Base-by-base conservation (phyloP, 495 filamentous ascomycete genomes). In the Chaetomium fimeti region DNA sequence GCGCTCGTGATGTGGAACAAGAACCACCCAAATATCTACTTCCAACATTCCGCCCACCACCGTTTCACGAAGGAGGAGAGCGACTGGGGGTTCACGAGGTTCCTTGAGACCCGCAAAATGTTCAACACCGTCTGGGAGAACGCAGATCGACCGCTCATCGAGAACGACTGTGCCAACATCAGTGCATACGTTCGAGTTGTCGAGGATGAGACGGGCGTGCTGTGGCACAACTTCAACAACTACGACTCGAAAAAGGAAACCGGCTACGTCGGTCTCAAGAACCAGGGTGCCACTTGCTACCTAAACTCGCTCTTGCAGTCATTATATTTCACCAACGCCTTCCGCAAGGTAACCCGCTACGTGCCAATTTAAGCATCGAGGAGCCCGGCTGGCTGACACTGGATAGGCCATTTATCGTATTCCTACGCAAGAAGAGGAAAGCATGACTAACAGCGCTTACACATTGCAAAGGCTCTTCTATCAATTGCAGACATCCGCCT, bases 161-260 rank as follows among this genome's bases (percentile, higher is more conserved):
- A 98, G 75, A 88, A 92, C 69, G 91, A 97, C 55, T 82, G 84
- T 32, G 91, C 89, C 55, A 93, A 90, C 68, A 81, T 98, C 67
- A 96, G 92, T 2, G 94, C 93, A 55, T 99, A 96, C 71, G 90
- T 99, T 55, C 85, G 93, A 52, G 85, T 97, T 54, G 88, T 97
- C 49, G 96, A 97, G 76, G 94, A 99, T 74, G 94, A 96, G 36
- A 99, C 94, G 3, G 94, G 94, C 58, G 94, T 99, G n/a, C 76
- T 99, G 65, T 99, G 94, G 94, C 94, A 99, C 76, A 97, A 91
- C 77, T 97, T 99, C 78, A 85, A 89, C 69, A 95, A 97, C 79
- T 98, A 98, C 70, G 94, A 99, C 71, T 98, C 95, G 20, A 99
- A 97, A 79, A 96, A 93, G 73, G 93, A 96, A 78, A 99, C 94